Base-by-base conservation (phyloP, 2,329 filamentous ascomycete species). In the Ceratocystis harringtonii region DNA sequence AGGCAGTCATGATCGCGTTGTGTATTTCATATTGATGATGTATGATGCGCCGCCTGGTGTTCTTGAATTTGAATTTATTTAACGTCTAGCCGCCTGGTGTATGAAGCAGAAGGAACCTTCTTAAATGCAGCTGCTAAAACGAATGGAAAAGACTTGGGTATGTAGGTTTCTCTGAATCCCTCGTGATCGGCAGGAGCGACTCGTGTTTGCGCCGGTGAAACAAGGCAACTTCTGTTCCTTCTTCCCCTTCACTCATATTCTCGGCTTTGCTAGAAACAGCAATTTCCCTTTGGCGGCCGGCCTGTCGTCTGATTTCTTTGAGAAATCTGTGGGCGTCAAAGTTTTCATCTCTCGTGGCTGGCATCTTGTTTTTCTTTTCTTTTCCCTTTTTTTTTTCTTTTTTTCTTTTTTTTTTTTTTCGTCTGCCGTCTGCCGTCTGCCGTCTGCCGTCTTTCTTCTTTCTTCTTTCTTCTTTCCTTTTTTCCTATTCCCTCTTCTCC, bases 191-290 rank as follows among this genome's bases (percentile, higher is more conserved):
- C 52, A 58, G 52, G 52, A 58, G 52, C 28, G 19, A 32, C 52
- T 58, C 52, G 28, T 58, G 32, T 58, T 58, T 30, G 52, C 52
- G 28, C 52, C 52, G n/a, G 28, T 58, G 52, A 58, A 58, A 58
- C 52, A 32, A 58, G 52, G 52, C 52, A 58, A 58, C 52, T 58
- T 58, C 28, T 58, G 12, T 58, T 58, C n/a, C 52, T 58, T 58
- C 28, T 19, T 58, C 28, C 12, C 28, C 25, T 50, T 50, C 45
- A n/a, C 45, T n/a, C 28, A 30, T 17, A 7, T 58, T 17, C 12
- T n/a, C 8, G 12, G 8, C 17, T 58, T 32, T 12, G 28, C 7
- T 28, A 58, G 22, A 58, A 58, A 25, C 17, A 32, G 52, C 22
- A 28, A 25, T 45, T 45, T 12, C 60, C 19, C 25, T 61, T 43